phyloP scores from a whole-genome alignment of 495 filamentous ascomycete species.

The Hypoxylon fragiforme region DNA sequence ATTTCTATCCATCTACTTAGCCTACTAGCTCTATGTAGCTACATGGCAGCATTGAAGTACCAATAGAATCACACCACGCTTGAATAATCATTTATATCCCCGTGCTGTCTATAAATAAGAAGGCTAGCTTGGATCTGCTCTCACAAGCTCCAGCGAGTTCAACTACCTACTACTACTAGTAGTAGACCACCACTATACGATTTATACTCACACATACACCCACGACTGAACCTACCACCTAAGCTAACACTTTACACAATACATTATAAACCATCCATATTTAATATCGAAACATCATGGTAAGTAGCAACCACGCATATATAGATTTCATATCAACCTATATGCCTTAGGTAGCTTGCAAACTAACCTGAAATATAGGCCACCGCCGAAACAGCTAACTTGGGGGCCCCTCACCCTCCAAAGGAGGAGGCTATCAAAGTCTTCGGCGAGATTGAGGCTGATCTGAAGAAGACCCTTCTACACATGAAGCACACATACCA shows the following conservation, averaged over 20 bases:
- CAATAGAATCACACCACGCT: slow-evolving; percentile 21
- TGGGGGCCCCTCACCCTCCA: slow-evolving; percentile 52
- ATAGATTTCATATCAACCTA: neutral
- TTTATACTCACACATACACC: too few species aligned
- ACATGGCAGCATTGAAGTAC: slow-evolving; percentile 10
- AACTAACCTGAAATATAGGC: slow-evolving; percentile 40
- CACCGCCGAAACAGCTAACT: slow-evolving; percentile 55
- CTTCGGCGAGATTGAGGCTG: slow-evolving; percentile 51
- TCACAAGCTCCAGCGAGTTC: neutral
- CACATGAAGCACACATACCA: slow-evolving; percentile 51
- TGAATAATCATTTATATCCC: slow-evolving; percentile 15
- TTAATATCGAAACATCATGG: too few species aligned
- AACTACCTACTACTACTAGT: neutral
- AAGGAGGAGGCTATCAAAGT: slow-evolving; percentile 56
- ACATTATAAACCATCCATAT: too few species aligned
- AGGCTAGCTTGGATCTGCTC: slow-evolving; percentile 1
- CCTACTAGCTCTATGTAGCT: slow-evolving; percentile 1
- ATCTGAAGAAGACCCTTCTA: slow-evolving; percentile 54
- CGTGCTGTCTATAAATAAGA: slow-evolving; percentile 14
- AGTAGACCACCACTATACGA: too few species aligned
- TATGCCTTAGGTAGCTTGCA: neutral
- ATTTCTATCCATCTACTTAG: too few species aligned
- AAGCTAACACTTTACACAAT: too few species aligned
- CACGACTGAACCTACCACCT: too few species aligned
- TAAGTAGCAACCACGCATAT: too few species aligned